Evolutionary conservation across 768 basidiomycete species (phyloP), one percentile per base, ranked within the genome.

Genomic region (Podaxis carcinomalis): DNA sequence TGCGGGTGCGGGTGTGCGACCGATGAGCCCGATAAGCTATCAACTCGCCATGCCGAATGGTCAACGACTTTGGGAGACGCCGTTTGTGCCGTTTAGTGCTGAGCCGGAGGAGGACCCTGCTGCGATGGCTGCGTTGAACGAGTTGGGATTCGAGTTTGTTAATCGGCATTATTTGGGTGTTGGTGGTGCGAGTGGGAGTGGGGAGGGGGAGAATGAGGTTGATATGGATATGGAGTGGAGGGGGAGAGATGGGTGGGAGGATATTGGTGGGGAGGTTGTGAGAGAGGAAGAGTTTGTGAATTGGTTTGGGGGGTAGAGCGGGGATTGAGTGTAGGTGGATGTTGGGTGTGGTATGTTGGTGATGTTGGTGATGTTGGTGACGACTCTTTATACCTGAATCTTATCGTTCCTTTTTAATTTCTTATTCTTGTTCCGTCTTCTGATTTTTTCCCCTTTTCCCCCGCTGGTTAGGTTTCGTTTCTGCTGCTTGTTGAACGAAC

Each of bases 1-100:
- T 13, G 27, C 19, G 11, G 23, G 19, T 9, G 51, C 25, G 4
- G 25, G 25, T 9, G 51, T 6, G 3, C 13, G 51, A 27, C 58
- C 51, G 0, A 42, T 53, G 51, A 60, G 59, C 11, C 59, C 59
- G 14, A 21, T 40, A 2, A 60, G 51, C n/a, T 53, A 53, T 21
- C 59, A 60, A 16, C 21, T 53, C n/a, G 59, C 59, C 4, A 60
- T 60, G 59, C 59, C 59, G 5, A 60, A 60, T 16, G 59, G 59
- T 23, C 51, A 54, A 25, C 16, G 40, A 16, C 27, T 60, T 5
- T 52, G 59, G 51, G 28, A 60, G 21, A 53, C 25, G 16, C 59
- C 59, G 7, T 60, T 60, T 21, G 39, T 60, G 28, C 59, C 59
- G 9, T 53, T 60, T 21, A 60, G 42, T 44, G 10, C 21, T 44